Percentiles rank a stretch among this genome's conserved stretches.
phyloP scores from a whole-genome alignment of 2,329 filamentous ascomycete genomes.

The Pseudohalonectria lignicola region DNA sequence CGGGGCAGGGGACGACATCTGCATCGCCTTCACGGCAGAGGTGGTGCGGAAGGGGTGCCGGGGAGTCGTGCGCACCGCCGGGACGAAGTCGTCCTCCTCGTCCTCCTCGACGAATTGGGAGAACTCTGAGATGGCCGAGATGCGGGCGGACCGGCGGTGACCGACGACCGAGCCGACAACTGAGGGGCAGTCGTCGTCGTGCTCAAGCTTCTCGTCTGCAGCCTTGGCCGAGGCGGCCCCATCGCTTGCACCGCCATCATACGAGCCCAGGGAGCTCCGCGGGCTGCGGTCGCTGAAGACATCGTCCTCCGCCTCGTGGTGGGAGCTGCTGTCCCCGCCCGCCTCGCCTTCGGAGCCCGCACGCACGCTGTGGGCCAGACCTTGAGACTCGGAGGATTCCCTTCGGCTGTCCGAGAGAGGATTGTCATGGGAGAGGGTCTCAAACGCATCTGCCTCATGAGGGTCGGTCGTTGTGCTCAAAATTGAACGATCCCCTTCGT shows the following conservation, averaged over 20 bases:
- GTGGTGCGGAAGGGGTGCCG: constrained; percentile 59
- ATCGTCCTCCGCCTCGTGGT: constrained; percentile 41
- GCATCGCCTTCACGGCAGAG: constrained; percentile 57
- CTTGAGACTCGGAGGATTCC: constrained; percentile 11
- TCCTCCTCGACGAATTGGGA: constrained; percentile 40
- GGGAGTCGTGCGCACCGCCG: constrained; percentile 45
- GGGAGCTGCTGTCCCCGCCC: constrained; percentile 34
- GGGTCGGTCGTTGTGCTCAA: constrained; percentile 7
- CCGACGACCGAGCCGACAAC: constrained; percentile 14
- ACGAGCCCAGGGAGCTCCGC: constrained; percentile 44
- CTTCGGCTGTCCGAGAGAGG: constrained; percentile 7
- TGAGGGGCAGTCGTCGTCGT: constrained; percentile 11
- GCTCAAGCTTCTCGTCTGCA: constrained; percentile 4
- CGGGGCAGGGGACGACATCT: constrained; percentile 57
- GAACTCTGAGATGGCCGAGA: constrained; percentile 40
- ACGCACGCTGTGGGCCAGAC: constrained; percentile 7
- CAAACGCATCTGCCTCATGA: too few species aligned
- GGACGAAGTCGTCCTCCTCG: constrained; percentile 28
- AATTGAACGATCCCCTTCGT: constrained; percentile 1
- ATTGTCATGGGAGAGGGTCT: constrained; percentile 3
- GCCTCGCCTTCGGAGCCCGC: constrained; percentile 18
- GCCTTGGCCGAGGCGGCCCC: constrained; percentile 11
- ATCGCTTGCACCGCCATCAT: constrained; percentile 5
- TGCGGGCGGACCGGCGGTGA: constrained; percentile 25
- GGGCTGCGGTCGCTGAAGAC: constrained; percentile 49